These are phyloP conservation scores for Colletotrichum noveboracense DNA, from an alignment of 2,329 filamentous ascomycete species.

Conservation along the genomic window DNA sequence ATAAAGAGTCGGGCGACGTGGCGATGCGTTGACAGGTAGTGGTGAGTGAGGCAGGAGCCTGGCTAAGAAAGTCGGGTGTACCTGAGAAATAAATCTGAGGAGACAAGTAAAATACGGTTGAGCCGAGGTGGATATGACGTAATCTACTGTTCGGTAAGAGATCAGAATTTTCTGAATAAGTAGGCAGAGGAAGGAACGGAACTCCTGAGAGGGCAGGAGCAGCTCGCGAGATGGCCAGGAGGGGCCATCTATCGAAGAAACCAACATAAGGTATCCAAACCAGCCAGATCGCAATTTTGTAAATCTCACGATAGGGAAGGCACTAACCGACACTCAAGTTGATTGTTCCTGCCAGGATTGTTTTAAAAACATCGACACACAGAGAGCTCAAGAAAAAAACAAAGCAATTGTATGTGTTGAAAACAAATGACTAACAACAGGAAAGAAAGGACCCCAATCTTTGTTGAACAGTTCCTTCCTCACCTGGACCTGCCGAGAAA, in stretches of 20 bases:
- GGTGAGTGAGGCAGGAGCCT: background rate
- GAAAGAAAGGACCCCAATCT: background rate
- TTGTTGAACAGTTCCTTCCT: background rate
- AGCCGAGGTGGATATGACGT: background rate
- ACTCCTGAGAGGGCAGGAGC: background rate
- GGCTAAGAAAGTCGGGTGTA: background rate
- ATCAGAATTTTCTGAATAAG: background rate
- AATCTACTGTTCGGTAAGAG: background rate
- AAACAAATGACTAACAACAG: background rate
- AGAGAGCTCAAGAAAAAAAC: background rate
- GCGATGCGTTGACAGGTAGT: background rate
- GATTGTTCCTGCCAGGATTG: background rate
- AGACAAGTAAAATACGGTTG: background rate
- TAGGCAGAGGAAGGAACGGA: background rate
- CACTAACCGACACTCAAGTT: background rate
- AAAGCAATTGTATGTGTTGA: background rate
- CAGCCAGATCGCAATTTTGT: background rate
- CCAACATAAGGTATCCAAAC: background rate
- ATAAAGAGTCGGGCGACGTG: background rate
- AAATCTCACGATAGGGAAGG: background rate
- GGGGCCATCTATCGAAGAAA: background rate
- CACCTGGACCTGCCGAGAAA: background rate
- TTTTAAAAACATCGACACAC: background rate
- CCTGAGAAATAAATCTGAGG: background rate
- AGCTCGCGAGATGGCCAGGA: background rate